phyloP scores from a whole-genome alignment of 805 yeast genomes.

The Candida jianshihensis region DNA sequence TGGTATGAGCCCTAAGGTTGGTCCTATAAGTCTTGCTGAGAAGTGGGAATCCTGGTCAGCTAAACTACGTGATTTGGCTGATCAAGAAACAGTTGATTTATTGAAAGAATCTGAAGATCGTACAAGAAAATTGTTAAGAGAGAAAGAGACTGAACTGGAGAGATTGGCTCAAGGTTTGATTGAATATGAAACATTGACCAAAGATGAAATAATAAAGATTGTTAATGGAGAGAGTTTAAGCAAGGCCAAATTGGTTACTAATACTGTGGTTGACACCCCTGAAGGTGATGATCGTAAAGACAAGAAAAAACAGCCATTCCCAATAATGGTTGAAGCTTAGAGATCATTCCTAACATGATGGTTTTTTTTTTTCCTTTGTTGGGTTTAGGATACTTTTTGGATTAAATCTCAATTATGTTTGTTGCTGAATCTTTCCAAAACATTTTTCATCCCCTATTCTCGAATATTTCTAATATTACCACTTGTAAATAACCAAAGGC shows the following conservation, averaged over 20 bases:
- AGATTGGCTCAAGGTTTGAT: constrained; percentile 88
- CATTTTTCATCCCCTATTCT: too few relatives aligned
- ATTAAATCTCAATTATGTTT: too few relatives aligned
- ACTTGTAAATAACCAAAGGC: too few relatives aligned
- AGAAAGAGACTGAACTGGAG: constrained; percentile 62
- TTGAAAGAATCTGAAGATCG: constrained; percentile 73
- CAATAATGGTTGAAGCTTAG: constrained; percentile 22
- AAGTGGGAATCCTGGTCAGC: constrained; percentile 96
- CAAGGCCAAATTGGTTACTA: constrained; percentile 63
- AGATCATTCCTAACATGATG: background rate
- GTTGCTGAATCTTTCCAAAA: too few relatives aligned
- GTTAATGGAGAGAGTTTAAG: constrained; percentile 72
- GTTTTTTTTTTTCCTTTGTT: too few relatives aligned
- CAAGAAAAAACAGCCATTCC: constrained; percentile 26
- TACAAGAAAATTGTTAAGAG: constrained; percentile 60
- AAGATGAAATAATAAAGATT: constrained; percentile 82
- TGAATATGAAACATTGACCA: constrained; percentile 91
- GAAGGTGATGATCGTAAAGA: constrained; percentile 38
- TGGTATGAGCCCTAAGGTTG: constrained; percentile 92
- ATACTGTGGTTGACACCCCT: constrained; percentile 62
- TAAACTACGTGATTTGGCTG: constrained; percentile 81
- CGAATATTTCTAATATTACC: too few relatives aligned
- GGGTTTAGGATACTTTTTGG: too few relatives aligned
- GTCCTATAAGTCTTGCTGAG: constrained; percentile 85
- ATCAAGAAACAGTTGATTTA: constrained; percentile 77